Evolutionary conservation across 2,329 filamentous ascomycete genomes (phyloP), one percentile per base, ranked within the genome.

Genomic region (Aureobasidium sp.): DNA sequence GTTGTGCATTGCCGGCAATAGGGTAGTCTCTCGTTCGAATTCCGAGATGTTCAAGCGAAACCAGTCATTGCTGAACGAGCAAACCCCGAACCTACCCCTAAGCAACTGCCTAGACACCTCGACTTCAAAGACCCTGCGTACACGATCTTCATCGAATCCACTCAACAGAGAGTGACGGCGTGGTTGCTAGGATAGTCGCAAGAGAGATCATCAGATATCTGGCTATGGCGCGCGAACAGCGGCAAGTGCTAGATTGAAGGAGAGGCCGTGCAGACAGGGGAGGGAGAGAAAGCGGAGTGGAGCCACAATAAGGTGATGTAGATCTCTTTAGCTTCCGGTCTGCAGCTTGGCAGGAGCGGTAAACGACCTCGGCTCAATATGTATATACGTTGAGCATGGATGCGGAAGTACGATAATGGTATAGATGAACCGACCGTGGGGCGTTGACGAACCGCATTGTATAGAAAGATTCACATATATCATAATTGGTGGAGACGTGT

Each of bases 231-330:
- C 51, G 36, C 36, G 15, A 42, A 37, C 51, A 55, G 51, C 36
- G 49, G 49, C 49, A 53, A 42, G 20, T 29, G 17, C 22, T 41
- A 29, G n/a, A 20, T 36, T 34, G 36, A 41, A 27, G 27, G 34
- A 5, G 14, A 42, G 22, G 42, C 51, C 51, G 37, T 55, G 51
- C 51, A 37, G 25, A 29, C n/a, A 55, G 20, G 31, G 29, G 14
- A 51, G 29, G 31, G 9, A 36, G 17, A 52, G 49, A 34, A 25
- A 52, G 34, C 29, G 20, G 49, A 55, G 37, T 55, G 37, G 51
- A 55, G 51, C 37, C 14, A 25, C 51, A 39, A 41, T 25, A 57
- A 57, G 53, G 53, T 57, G 53, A 57, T 57, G 53, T 57, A n/a
- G 53, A 57, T 57, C 53, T 36, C 12, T 57, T 57, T 57, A 57